Base-by-base conservation (phyloP, 345 rosid species). In the Garcia nutans region DNA sequence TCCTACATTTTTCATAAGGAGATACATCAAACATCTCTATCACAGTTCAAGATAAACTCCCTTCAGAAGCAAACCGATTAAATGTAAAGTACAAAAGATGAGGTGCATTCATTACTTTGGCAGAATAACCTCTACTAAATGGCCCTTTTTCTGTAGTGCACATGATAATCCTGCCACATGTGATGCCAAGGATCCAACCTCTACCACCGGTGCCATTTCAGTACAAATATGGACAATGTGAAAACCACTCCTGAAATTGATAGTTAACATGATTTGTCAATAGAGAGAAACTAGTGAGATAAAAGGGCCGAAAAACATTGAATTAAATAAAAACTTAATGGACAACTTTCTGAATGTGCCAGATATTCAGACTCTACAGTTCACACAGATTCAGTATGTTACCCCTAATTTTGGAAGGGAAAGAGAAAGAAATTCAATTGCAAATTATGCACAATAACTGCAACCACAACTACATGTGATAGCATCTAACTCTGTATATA, bases 191-290 rank as follows among this genome's bases (percentile, higher is more conserved):
- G 96, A 84, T 75, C 96, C 94, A 76, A 86, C 82, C 42, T 84
- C 82, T 47, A 89, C 89, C 76, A 93, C 50, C 13, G 96, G 96
- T 81, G 81, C 91, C 96, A 93, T 91, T 87, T 93, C 97, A 37
- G 96, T 86, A 83, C 97, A 91, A 26, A 93, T 89, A 77, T 93
- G 94, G 86, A 93, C 76, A 78, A 91, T 85, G 57, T 91, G 94
- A 81, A 83, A 83, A 76, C 86, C 82, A 58, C 76, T 82, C 91
- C 97, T 93, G 91, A n/a, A 78, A 80, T 70, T 41, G 66, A 77
- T 6, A 80, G 22, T 45, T 1, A 63, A 8, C 9, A 28, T 49
- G 8, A 72, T 59, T 56, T 52, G 17, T 52, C 54, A 71, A 28
- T 10, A 26, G 22, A 45, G 28, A 45, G 50, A 8, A 45, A n/a